Evolutionary conservation across 2,329 filamentous ascomycete genomes (phyloP), one percentile per base, ranked within the genome.

Genomic region (Rhynchosporium secalis): DNA sequence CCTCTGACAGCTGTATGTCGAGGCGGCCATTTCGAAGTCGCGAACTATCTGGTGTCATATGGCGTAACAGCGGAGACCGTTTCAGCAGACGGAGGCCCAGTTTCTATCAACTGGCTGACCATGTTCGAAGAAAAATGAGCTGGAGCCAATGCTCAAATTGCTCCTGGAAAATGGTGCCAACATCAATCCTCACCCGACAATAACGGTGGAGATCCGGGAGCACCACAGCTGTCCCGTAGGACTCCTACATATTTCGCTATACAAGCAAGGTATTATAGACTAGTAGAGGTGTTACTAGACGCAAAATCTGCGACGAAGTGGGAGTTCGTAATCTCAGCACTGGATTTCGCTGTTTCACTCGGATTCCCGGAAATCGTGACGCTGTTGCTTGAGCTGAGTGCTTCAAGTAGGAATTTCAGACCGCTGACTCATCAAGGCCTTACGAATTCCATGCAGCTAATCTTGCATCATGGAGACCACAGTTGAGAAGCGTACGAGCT

Each of bases 1-100:
- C 49, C 49, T 1, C 6, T 52, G 4, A 52, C 31, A 52, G n/a
- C 49, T n/a, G 49, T 33, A 52, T 52, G 49, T 38, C 49, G 49
- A 52, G 49, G 29, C 3, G 49, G 49, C 3, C 13, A 52, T 52
- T 20, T 33, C 3, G 49, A 52, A 36, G 49, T 52, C 13, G 49
- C 38, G 31, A 15, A 20, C 6, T 38, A n/a, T 36, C 49, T 52
- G 4, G n/a, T 52, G 4, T 46, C 45, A 46, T 26, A 28, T 7
- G 45, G 45, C 5, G 45, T 20, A 28, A 46, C 20, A 46, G 45
- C 45, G n/a, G 45, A 46, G 12, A n/a, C n/a, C n/a, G 12, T 26
- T 46, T 20, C 12, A 28, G 7, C n/a, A 3, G 45, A 46, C 45
- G 28, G 7, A 9, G 45, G 45, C 5, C 45, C 45, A 20, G 15